Percentiles rank a stretch among this genome's conserved stretches.
Evolutionary conservation across 2,329 filamentous ascomycete genomes (phyloP).

Genomic region (Acarospora socialis): DNA sequence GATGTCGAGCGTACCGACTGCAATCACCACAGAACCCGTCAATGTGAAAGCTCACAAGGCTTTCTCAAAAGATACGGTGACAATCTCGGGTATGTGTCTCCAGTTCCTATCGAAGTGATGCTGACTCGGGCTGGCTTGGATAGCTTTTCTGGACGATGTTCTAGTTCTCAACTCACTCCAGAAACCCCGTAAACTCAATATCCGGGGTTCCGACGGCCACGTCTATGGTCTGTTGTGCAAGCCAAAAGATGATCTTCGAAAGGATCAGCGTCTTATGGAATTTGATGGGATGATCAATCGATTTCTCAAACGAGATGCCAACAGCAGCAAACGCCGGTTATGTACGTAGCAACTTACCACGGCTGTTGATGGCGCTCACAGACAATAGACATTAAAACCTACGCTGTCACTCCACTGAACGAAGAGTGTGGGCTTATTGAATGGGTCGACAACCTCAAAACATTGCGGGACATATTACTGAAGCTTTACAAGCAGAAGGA

Average conservation of each 20-base stretch:
- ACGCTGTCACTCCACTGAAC: slow-evolving; percentile 89
- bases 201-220: slow-evolving; percentile 77
- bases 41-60: slow-evolving; percentile 61
- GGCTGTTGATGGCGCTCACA: slow-evolving; percentile 8
- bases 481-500: slow-evolving; percentile 62
- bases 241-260: slow-evolving; percentile 92
- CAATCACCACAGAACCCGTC: slow-evolving; percentile 55
- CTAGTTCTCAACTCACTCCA: slow-evolving; percentile 82
- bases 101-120: neutral
- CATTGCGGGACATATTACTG: slow-evolving; percentile 79
- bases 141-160: slow-evolving; percentile 68
- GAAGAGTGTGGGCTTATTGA: slow-evolving; percentile 97
- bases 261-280: slow-evolving; percentile 96
- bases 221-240: slow-evolving; percentile 88
- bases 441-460: slow-evolving; percentile 94
- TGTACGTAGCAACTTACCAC: slow-evolving; percentile 30
- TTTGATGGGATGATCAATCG: slow-evolving; percentile 95
- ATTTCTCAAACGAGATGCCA: slow-evolving; percentile 78
- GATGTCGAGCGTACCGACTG: slow-evolving; percentile 61
- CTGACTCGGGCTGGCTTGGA: slow-evolving; percentile 7
- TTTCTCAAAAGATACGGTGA: slow-evolving; percentile 75
- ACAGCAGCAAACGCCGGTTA: slow-evolving; percentile 75
- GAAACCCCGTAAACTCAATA: slow-evolving; percentile 77
- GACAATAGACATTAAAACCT: slow-evolving; percentile 65
- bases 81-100: slow-evolving; percentile 42